Conservation (phyloP, 352 stramenopile genomes). For the Albugo candida region DNA sequence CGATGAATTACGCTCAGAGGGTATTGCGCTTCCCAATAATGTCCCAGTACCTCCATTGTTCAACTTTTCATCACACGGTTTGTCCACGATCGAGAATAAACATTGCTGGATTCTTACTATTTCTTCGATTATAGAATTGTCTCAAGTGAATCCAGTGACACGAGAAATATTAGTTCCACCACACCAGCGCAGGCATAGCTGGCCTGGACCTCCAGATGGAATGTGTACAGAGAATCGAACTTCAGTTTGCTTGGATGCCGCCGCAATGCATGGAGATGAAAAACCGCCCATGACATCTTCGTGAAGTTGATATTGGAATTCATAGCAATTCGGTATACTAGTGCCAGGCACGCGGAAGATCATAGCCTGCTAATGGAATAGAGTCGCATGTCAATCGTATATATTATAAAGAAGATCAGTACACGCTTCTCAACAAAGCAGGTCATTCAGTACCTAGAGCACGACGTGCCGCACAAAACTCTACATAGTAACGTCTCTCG, state of each 20-base stretch:
- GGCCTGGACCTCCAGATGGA: slow-evolving; percentile 46
- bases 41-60: slow-evolving; percentile 75
- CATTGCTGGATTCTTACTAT: not conserved
- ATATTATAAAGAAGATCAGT: too few relatives aligned
- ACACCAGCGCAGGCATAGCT: slow-evolving; percentile 57
- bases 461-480: slow-evolving; percentile 32
- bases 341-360: too few relatives aligned
- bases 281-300: too few relatives aligned
- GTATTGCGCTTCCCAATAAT: slow-evolving; percentile 70
- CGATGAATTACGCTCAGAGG: slow-evolving; percentile 87
- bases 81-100: not conserved
- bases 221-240: slow-evolving; percentile 25
- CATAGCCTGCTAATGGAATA: too few relatives aligned
- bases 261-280: too few relatives aligned
- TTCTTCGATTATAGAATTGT: slow-evolving; percentile 31
- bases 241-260: too few relatives aligned
- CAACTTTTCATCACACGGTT: slow-evolving; percentile 86
- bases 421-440: too few relatives aligned
- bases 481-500: slow-evolving; percentile 35
- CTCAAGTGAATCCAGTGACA: slow-evolving; percentile 40
- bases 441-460: too few relatives aligned
- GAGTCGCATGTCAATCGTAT: too few relatives aligned
- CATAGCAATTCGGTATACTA: too few relatives aligned
- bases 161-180: slow-evolving; percentile 61
- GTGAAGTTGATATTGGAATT: too few relatives aligned